These are phyloP conservation scores for Aspergillus conjunctus DNA, from an alignment of 495 filamentous ascomycete genomes.

Conservation along the genomic window DNA sequence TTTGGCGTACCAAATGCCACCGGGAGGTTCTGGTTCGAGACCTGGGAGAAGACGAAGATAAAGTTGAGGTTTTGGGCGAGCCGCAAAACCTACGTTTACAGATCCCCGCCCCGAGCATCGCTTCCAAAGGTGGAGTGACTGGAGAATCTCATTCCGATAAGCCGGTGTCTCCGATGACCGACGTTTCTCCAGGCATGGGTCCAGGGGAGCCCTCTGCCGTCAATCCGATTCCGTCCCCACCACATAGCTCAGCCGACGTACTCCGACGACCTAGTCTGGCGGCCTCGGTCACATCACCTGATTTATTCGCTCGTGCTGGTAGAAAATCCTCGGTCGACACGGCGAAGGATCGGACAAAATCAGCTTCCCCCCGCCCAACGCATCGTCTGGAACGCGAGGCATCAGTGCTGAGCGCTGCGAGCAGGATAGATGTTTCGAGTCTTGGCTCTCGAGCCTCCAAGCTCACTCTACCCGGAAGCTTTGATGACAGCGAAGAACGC, in stretches of 20 bases:
- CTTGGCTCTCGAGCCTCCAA: slow-evolving; percentile 43
- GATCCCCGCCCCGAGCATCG: slow-evolving; percentile 19
- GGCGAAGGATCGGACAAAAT: slow-evolving; percentile 34
- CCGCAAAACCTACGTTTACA: slow-evolving; percentile 24
- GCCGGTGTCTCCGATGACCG: slow-evolving; percentile 15
- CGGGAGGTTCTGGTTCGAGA: slow-evolving; percentile 84
- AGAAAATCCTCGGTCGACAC: slow-evolving; percentile 35
- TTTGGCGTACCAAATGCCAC: slow-evolving; percentile 90
- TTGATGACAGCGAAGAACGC: slow-evolving; percentile 53
- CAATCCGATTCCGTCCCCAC: slow-evolving; percentile 20
- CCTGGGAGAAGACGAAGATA: slow-evolving; percentile 68
- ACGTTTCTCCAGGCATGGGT: slow-evolving; percentile 8
- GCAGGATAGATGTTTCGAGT: slow-evolving; percentile 42
- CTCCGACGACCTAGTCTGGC: slow-evolving; percentile 42
- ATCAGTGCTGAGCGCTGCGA: slow-evolving; percentile 43
- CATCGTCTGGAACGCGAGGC: slow-evolving; percentile 40
- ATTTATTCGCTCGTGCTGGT: slow-evolving; percentile 29
- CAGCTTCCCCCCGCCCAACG: slow-evolving; percentile 28
- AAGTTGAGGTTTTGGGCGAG: slow-evolving; percentile 27
- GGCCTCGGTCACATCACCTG: slow-evolving; percentile 36
- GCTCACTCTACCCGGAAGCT: slow-evolving; percentile 39
- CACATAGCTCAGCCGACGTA: slow-evolving; percentile 29
- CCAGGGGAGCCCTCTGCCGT: slow-evolving; percentile 17
- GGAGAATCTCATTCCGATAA: slow-evolving; percentile 16
- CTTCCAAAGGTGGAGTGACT: not conserved